Evolutionary conservation across 208 protist genomes (phyloP).

Genomic region (Herpetomonas samuelpessoai): DNA sequence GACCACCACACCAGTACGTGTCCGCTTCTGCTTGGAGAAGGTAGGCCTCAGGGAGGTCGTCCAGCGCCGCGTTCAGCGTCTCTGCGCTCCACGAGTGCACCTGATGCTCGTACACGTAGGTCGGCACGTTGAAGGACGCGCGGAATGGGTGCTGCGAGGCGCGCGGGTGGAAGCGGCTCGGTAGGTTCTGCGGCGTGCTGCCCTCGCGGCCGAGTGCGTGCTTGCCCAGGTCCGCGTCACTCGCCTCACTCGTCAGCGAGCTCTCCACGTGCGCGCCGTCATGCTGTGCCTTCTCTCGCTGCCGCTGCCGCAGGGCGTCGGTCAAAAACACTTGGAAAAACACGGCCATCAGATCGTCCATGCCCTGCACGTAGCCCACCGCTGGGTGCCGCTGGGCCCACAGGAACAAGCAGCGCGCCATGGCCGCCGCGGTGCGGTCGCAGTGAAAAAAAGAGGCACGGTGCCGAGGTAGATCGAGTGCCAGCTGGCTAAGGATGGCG

Average conservation of each 20-base stretch:
- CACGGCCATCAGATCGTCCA: slow-evolving; percentile 93
- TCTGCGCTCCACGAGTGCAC: not conserved
- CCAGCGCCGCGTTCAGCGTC: slow-evolving; percentile 25
- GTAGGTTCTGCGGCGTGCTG: not conserved
- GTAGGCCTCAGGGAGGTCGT: slow-evolving; percentile 10
- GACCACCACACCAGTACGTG: slow-evolving; percentile 86
- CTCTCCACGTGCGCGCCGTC: too few relatives aligned
- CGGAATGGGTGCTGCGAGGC: not conserved
- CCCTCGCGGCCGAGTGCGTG: not conserved
- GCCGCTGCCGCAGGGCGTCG: slow-evolving; percentile 40
- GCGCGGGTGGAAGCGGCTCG: not conserved
- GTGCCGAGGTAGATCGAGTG: slow-evolving; percentile 77
- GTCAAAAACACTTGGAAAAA: slow-evolving; percentile 92
- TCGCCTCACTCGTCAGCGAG: too few relatives aligned
- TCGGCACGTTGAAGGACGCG: slow-evolving; percentile 8
- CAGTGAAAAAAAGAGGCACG: slow-evolving; percentile 56
- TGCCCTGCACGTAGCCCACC: slow-evolving; percentile 95
- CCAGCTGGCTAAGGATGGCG: slow-evolving; percentile 63
- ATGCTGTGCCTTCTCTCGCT: slow-evolving; percentile 4
- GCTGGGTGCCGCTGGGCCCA: slow-evolving; percentile 93
- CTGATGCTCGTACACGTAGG: slow-evolving; percentile 12
- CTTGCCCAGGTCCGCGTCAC: not conserved
- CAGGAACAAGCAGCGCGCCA: slow-evolving; percentile 91
- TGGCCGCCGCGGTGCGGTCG: slow-evolving; percentile 26
- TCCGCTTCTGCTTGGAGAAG: slow-evolving; percentile 88